Conservation (phyloP, 306 rosid genomes). For the Datisca glomerata region DNA sequence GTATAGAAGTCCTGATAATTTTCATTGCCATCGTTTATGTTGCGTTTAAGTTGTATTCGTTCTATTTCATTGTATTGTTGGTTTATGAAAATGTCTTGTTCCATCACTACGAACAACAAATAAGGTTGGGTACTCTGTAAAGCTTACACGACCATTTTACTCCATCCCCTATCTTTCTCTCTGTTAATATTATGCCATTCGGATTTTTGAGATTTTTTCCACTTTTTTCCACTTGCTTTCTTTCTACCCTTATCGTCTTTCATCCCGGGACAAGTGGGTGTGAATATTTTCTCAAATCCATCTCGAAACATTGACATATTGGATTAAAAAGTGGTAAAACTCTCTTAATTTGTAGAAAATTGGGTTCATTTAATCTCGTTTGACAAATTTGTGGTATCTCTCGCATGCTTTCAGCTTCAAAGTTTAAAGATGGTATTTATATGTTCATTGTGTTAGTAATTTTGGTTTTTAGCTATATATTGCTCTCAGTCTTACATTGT, state of each 20-base stretch:
- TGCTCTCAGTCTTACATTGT: too few species aligned
- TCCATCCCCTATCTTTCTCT: slow-evolving; percentile 24
- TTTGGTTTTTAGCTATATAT: too few species aligned
- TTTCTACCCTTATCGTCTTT: slow-evolving; percentile 7
- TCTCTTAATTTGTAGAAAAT: not conserved
- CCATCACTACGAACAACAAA: too few species aligned
- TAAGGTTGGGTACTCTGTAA: slow-evolving; percentile 28
- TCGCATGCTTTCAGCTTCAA: not conserved
- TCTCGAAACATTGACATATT: slow-evolving; percentile 12
- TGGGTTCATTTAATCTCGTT: not conserved
- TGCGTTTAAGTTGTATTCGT: too few species aligned
- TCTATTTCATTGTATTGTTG: too few species aligned
- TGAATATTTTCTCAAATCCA: not conserved
- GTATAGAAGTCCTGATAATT: too few species aligned
- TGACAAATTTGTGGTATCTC: not conserved
- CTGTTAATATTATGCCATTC: slow-evolving; percentile 35
- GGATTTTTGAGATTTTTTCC: slow-evolving; percentile 37
- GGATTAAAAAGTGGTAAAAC: slow-evolving; percentile 4
- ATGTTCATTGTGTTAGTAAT: too few species aligned
- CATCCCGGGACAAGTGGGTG: slow-evolving; percentile 14
- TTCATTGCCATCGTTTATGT: too few species aligned
- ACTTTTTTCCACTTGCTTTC: slow-evolving; percentile 15
- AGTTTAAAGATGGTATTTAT: too few species aligned
- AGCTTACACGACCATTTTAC: slow-evolving; percentile 52
- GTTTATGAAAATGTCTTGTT: too few species aligned